Evolutionary conservation across 2,329 filamentous ascomycete genomes (phyloP), one percentile per base, ranked within the genome.

Genomic region (Aureobasidium sp.): DNA sequence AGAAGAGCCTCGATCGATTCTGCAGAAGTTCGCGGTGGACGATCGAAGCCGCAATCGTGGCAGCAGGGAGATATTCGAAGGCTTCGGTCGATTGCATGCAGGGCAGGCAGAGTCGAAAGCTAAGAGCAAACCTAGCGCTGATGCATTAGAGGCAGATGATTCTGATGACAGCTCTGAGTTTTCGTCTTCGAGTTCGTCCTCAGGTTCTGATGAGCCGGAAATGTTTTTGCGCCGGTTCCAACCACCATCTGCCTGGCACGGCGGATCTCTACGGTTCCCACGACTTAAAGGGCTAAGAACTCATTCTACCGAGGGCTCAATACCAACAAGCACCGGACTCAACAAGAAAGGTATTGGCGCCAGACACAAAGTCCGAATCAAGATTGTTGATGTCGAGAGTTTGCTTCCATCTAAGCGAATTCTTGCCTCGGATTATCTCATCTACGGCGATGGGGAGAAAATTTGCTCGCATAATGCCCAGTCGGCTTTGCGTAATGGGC

Each of bases 401-500:
- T 67, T 89, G 11, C 71, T 95, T n/a, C 90, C 90, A 0, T 86
- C 88, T 2, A 93, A 90, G 66, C 78, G 78, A 55, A 77, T 82
- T 52, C 78, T 96, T 57, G 93, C 90, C 2, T 74, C 81, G 54
- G 80, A 86, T 59, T 98, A 97, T 68, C 79, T 79, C 21, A 86
- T 96, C 12, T 90, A 93, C 65, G 90, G 90, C 3, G 83, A 90
- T 56, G 85, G 86, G 3, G 79, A 83, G n/a, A 79, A 85, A 32
- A 82, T 95, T 3, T 97, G 91, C 68, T 76, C 80, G 39, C 85
- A 94, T 62, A 98, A 98, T 66, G 88, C 90, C 7, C 71, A 72
- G 1, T 82, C 94, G 40, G 90, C 91, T 7, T 77, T 82, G 59
- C 83, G 81, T 57, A 78, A 85, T 60, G 87, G 85, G 4, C 79